Conservation (phyloP, 805 yeast genomes). For the Metschnikowia continentalis region DNA sequence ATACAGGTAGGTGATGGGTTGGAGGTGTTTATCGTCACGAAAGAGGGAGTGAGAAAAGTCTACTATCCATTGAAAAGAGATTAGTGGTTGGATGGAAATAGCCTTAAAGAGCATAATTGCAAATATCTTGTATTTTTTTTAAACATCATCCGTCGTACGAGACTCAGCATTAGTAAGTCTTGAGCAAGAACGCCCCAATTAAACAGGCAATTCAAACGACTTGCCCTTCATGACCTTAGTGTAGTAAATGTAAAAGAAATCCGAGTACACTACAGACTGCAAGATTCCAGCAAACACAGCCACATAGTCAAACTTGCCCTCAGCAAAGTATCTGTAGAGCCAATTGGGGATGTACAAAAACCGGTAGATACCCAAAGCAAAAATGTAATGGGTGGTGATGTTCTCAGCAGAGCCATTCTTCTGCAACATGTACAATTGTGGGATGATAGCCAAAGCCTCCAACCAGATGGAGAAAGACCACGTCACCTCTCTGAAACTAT, state of each 20-base stretch:
- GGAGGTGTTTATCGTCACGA: slow-evolving; percentile 85
- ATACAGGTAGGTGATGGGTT: slow-evolving; percentile 97
- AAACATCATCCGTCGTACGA: too few species aligned
- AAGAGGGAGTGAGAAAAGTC: slow-evolving; percentile 85
- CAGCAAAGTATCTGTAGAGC: slow-evolving; percentile 77
- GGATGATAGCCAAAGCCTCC: slow-evolving; percentile 86
- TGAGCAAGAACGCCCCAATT: neutral
- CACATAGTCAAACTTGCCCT: slow-evolving; percentile 61
- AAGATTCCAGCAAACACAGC: slow-evolving; percentile 75
- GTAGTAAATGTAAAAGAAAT: slow-evolving; percentile 92
- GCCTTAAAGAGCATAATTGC: neutral
- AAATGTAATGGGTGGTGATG: slow-evolving; percentile 87
- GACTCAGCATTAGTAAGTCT: too few species aligned
- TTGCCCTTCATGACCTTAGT: slow-evolving; percentile 70
- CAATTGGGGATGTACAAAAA: slow-evolving; percentile 91
- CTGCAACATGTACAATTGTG: slow-evolving; percentile 88
- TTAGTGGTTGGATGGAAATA: slow-evolving; percentile 28
- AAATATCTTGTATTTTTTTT: neutral
- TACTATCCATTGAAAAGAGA: slow-evolving; percentile 86
- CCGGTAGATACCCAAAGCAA: slow-evolving; percentile 88
- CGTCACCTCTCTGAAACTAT: slow-evolving; percentile 54
- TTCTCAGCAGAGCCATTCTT: slow-evolving; percentile 84
- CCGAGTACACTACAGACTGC: slow-evolving; percentile 87
- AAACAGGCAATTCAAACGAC: slow-evolving; percentile 68
- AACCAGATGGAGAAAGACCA: slow-evolving; percentile 95